Base-by-base conservation (phyloP, 371 early-diverging fungal species). In the Mortierella sp. region DNA sequence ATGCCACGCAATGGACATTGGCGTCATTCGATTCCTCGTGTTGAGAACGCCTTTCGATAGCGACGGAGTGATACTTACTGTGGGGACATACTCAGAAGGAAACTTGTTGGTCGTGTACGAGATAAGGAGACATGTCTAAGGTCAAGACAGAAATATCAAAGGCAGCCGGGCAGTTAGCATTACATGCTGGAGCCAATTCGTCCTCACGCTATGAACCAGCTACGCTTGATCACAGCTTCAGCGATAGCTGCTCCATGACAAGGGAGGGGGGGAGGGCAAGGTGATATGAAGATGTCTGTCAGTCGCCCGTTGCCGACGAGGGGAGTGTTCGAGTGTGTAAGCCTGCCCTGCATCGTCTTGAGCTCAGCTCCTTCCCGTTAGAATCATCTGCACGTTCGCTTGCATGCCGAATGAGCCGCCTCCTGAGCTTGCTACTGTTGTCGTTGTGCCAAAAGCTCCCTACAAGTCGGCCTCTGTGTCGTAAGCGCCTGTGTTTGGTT, bases 61-160 rank as follows among this genome's bases (percentile, higher is more conserved):
- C 21, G n/a, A 44, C 3, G 24, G 10, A 21, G 24, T 6, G 22
- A 39, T 31, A 81, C 85, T 85, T 88, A 92, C 97, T 43, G 98
- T 98, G 51, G 98, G 98, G 37, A 98, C 97, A 76, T 98, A 98
- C 87, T 97, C 98, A 40, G 95, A 94, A 54, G 98, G 98, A 73
- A 98, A 98, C 85, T 97, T 96, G 90, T 97, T 97, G 41, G 97
- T 98, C 45, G 98, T 97, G 84, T 98, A 98, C 44, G 96, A 96
- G 65, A 98, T 98, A 67, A 98, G 88, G 16, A 98, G 90, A 81
- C 98, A 98, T 40, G 97, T 97, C 92, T 92, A 86, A n/a, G 16
- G 34, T 57, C 27, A 49, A 49, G 17, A 28, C 29, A 29, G 28
- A 28, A 49, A 29, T 24, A 47, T 19, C 28, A 29, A 25, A 29